phyloP scores from a whole-genome alignment of 768 basidiomycete species.

The Mycena galericulata region DNA sequence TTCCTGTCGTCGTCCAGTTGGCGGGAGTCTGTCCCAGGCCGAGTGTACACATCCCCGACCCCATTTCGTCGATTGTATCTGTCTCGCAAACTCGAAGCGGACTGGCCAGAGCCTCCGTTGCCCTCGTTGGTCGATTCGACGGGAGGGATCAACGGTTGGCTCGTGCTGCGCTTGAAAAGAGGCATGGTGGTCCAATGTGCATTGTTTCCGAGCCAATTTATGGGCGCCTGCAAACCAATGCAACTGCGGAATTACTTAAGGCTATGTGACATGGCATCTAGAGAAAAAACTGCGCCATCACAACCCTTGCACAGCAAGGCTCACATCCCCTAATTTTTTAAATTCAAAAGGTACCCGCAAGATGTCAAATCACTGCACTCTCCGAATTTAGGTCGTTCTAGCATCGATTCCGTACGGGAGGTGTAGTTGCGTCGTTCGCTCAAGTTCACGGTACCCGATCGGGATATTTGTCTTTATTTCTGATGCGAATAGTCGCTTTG shows the following conservation, averaged over 20 bases:
- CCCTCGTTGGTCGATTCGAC: constrained; percentile 33
- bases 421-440: constrained; percentile 28
- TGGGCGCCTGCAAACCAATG: not conserved
- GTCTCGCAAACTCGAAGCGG: constrained; percentile 35
- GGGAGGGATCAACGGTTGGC: constrained; percentile 55
- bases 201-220: not conserved
- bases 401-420: constrained; percentile 44
- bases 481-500: too few relatives aligned
- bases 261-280: not conserved
- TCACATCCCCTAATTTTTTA: too few relatives aligned
- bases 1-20: constrained; percentile 61
- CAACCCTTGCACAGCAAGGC: not conserved
- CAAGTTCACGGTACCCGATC: not conserved
- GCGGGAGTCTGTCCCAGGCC: constrained; percentile 43
- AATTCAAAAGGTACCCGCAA: too few relatives aligned
- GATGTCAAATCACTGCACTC: too few relatives aligned
- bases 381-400: too few relatives aligned
- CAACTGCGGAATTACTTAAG: not conserved
- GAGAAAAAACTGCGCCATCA: not conserved
- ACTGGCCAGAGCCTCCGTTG: constrained; percentile 31
- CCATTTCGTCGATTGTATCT: constrained; percentile 48
- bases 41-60: constrained; percentile 58
- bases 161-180: constrained; percentile 26
- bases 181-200: constrained; percentile 6
- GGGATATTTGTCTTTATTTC: not conserved